Evolutionary conservation across 148 eudicot species (phyloP).

Genomic region (Cornus controversa): DNA sequence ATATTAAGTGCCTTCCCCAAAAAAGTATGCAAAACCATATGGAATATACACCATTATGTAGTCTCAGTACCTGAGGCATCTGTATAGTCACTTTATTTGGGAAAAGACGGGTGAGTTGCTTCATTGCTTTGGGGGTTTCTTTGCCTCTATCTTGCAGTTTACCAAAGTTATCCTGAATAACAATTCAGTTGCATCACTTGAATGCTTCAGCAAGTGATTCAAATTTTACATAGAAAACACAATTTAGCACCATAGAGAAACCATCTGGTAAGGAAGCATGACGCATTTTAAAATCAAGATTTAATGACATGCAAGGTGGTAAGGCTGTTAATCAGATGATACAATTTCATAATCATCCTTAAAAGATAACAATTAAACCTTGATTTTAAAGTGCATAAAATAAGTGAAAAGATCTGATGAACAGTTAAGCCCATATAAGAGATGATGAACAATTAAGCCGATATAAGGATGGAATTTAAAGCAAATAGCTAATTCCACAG

Average conservation of each 20-base stretch:
- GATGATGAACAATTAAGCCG: not conserved
- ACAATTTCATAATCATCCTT: not conserved
- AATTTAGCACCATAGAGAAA: too few relatives aligned
- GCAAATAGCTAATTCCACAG: not conserved
- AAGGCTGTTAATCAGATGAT: not conserved
- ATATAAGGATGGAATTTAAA: not conserved
- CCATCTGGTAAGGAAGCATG: not conserved
- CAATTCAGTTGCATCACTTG: not conserved
- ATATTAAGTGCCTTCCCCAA: conserved; percentile 10
- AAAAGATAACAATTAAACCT: not conserved
- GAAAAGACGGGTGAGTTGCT: conserved; percentile 80
- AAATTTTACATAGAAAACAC: too few relatives aligned
- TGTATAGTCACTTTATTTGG: conserved; percentile 89
- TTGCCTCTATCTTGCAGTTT: conserved; percentile 76
- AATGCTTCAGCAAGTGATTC: too few relatives aligned
- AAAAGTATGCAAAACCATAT: not conserved
- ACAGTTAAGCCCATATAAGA: too few relatives aligned
- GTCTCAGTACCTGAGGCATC: conserved; percentile 74
- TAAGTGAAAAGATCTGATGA: not conserved
- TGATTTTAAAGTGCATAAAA: not conserved
- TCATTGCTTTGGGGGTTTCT: conserved; percentile 70
- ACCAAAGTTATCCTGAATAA: conserved; percentile 69
- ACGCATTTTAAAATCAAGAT: not conserved
- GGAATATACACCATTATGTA: not conserved
- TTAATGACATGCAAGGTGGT: not conserved